These are phyloP conservation scores for Clitoria ternatea DNA, from an alignment of 306 rosid genomes.

Conservation along the genomic window DNA sequence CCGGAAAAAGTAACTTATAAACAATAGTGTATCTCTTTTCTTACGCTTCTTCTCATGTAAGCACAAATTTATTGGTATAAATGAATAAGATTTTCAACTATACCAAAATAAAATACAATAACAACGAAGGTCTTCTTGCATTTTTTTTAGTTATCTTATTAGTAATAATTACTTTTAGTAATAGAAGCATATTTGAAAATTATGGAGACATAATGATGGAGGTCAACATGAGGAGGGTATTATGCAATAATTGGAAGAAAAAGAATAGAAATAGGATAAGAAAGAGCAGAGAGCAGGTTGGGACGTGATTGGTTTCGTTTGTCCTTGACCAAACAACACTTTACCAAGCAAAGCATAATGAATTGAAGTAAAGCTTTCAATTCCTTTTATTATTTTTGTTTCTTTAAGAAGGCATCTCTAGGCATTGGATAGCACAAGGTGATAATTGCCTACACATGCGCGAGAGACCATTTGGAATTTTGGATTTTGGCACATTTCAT, in stretches of 20 bases:
- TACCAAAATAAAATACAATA: too few relatives aligned
- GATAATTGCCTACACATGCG: slow-evolving; percentile 31
- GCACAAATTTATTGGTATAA: not conserved
- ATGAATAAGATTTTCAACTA: not conserved
- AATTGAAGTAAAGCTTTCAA: slow-evolving; percentile 20
- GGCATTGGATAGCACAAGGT: slow-evolving; percentile 15
- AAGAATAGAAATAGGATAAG: not conserved
- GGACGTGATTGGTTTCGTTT: slow-evolving; percentile 19
- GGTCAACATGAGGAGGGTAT: slow-evolving; percentile 24
- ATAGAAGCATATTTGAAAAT: not conserved
- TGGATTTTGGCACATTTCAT: slow-evolving; percentile 23
- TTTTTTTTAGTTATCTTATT: too few relatives aligned
- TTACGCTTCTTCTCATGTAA: not conserved
- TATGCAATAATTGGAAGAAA: slow-evolving; percentile 23
- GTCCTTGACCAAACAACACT: slow-evolving; percentile 25
- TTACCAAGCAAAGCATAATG: slow-evolving; percentile 17
- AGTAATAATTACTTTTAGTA: too few relatives aligned
- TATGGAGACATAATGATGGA: slow-evolving; percentile 5
- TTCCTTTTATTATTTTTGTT: slow-evolving; percentile 2
- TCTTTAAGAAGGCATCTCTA: slow-evolving; percentile 7
- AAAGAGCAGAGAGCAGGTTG: slow-evolving; percentile 10
- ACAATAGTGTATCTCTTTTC: too few relatives aligned
- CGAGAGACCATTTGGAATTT: too few relatives aligned
- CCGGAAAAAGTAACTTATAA: too few relatives aligned
- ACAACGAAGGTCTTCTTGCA: too few relatives aligned